Percentiles rank a stretch among this genome's conserved stretches.
phyloP scores from a whole-genome alignment of 2,329 filamentous ascomycete species.

The Dryadomyces quercivorus region DNA sequence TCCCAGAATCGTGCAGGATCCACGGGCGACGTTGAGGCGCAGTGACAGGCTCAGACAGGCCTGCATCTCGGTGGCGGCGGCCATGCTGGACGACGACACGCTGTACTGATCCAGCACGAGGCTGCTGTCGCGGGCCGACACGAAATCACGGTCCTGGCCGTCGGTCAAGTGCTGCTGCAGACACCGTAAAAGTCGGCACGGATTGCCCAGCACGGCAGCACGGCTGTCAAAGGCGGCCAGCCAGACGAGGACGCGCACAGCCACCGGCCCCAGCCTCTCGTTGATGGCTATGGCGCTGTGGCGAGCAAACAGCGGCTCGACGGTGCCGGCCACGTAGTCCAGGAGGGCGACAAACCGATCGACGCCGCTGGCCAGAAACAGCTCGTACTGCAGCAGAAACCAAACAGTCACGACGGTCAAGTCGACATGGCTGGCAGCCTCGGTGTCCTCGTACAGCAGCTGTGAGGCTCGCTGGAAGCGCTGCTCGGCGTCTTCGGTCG shows the following conservation, averaged over 20 bases:
- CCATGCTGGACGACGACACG: neutral
- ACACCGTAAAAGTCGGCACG: neutral
- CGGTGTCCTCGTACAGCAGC: neutral
- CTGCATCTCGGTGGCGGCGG: neutral
- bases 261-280: neutral
- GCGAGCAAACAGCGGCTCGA: neutral
- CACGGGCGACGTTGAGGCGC: neutral
- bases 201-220: neutral
- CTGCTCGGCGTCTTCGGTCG: neutral
- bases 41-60: neutral
- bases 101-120: neutral
- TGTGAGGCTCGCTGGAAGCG: neutral
- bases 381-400: constrained; percentile 1
- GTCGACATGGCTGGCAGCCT: neutral
- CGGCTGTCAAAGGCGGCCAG: neutral
- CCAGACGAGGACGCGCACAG: neutral
- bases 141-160: neutral
- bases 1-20: neutral
- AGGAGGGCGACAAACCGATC: neutral
- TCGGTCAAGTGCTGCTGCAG: neutral
- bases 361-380: neutral
- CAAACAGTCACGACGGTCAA: neutral
- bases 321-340: neutral
- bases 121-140: neutral
- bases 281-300: neutral